A percentile compares a stretch with the other conserved stretches of the same genome.
Conservation (phyloP, 2,329 filamentous ascomycete genomes). For the Aureobasidium sp. region DNA sequence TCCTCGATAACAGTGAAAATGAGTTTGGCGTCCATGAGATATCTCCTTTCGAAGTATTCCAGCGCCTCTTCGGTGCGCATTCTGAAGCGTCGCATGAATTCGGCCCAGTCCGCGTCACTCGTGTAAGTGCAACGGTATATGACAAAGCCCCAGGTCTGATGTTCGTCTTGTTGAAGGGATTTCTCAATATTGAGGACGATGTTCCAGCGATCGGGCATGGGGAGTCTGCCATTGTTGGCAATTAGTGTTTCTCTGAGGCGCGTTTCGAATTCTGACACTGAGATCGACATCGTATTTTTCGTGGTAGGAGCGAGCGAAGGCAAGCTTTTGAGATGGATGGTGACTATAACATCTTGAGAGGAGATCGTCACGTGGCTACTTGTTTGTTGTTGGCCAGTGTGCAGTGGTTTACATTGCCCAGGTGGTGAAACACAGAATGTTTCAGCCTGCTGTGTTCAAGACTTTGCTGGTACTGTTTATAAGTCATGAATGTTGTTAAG, state of each 20-base stretch:
- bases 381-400: too few species aligned
- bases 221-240: not conserved
- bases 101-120: not conserved
- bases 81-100: not conserved
- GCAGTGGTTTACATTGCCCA: too few species aligned
- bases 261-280: not conserved
- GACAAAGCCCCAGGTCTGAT: not conserved
- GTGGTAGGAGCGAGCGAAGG: too few species aligned
- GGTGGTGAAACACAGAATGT: too few species aligned
- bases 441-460: too few species aligned
- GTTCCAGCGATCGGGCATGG: not conserved
- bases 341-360: too few species aligned
- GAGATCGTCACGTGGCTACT: too few species aligned
- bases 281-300: too few species aligned
- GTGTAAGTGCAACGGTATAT: not conserved
- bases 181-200: not conserved
- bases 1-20: not conserved
- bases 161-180: not conserved
- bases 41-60: not conserved
- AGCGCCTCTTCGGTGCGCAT: not conserved
- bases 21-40: not conserved
- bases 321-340: too few species aligned
- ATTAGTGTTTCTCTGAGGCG: not conserved
- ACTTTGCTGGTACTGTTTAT: too few species aligned
- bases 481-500: too few species aligned